These are phyloP conservation scores for Microbotryum scabiosae DNA, from an alignment of 1,284 basidiomycete species.

Conservation along the genomic window DNA sequence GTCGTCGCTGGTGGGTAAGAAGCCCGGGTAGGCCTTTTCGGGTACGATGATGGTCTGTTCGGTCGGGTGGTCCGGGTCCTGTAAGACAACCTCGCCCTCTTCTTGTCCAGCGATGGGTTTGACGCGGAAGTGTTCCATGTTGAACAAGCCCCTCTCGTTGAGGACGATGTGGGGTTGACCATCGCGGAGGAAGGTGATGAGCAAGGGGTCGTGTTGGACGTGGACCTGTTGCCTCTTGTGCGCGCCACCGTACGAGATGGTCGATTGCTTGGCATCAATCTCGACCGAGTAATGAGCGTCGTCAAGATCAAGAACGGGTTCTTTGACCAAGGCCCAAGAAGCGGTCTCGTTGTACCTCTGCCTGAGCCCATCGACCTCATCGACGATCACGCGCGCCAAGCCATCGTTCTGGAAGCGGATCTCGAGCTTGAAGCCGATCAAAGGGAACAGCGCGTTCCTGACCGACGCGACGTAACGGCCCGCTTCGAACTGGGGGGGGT, in stretches of 20 bases:
- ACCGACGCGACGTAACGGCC: slow-evolving; percentile 61
- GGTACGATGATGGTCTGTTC: slow-evolving; percentile 46
- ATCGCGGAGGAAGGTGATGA: slow-evolving; percentile 59
- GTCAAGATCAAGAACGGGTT: slow-evolving; percentile 47
- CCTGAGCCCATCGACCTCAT: slow-evolving; percentile 65
- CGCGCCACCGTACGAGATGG: slow-evolving; percentile 35
- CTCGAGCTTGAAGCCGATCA: slow-evolving; percentile 68
- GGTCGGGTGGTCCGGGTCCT: slow-evolving; percentile 35
- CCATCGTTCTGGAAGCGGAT: slow-evolving; percentile 51
- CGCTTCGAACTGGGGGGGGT: slow-evolving; percentile 51
- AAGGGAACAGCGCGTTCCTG: slow-evolving; percentile 69
- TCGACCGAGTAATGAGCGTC: slow-evolving; percentile 52
- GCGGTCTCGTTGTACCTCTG: slow-evolving; percentile 84
- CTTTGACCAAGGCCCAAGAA: slow-evolving; percentile 66
- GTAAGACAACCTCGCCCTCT: slow-evolving; percentile 33
- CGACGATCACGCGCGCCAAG: slow-evolving; percentile 72
- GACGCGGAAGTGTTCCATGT: slow-evolving; percentile 93
- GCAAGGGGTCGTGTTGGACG: slow-evolving; percentile 64
- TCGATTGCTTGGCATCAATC: slow-evolving; percentile 51
- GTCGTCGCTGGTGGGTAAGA: slow-evolving; percentile 54
- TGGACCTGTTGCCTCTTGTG: slow-evolving; percentile 46
- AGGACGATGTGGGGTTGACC: slow-evolving; percentile 73
- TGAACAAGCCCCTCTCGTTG: slow-evolving; percentile 81
- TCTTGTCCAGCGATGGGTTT: slow-evolving; percentile 45
- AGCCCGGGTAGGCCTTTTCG: slow-evolving; percentile 41